Conservation (phyloP, 257 asterid genomes). For the Buddleja alternifolia region DNA sequence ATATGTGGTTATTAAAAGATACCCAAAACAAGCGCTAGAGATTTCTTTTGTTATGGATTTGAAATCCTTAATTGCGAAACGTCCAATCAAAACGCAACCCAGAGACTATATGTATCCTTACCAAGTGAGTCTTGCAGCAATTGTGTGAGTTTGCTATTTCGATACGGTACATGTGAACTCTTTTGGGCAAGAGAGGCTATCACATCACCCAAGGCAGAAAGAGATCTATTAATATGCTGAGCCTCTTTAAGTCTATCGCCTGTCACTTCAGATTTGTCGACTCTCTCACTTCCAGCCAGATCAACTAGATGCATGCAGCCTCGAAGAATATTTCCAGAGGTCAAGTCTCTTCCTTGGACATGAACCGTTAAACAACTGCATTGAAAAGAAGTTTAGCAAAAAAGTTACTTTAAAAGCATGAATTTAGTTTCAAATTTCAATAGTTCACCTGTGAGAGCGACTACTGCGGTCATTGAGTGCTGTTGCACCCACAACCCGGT, state of each 20-base stretch:
- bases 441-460: conserved; percentile 87
- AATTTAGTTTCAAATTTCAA: background rate
- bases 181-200: conserved; percentile 92
- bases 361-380: conserved; percentile 95
- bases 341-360: conserved; percentile 88
- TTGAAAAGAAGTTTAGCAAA: conserved; percentile 17
- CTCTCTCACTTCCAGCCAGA: conserved; percentile 99
- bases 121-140: conserved; percentile 98
- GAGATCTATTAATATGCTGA: conserved; percentile 90
- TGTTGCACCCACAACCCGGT: conserved; percentile 94
- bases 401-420: conserved; percentile 12
- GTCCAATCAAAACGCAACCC: too few relatives aligned
- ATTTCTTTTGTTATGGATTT: too few relatives aligned
- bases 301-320: conserved; percentile 99
- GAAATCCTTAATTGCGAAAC: too few relatives aligned
- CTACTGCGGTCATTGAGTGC: conserved; percentile 99
- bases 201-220: conserved; percentile 97
- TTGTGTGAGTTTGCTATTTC: conserved; percentile 98
- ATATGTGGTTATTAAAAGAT: too few relatives aligned
- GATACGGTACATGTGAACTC: conserved; percentile 83
- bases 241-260: conserved; percentile 98
- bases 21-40: too few relatives aligned
- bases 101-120: conserved; percentile 38
- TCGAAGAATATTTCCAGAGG: conserved; percentile 72
- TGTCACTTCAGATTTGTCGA: conserved; percentile 95